These are phyloP conservation scores for Colletotrichum liriopes DNA, from an alignment of 2,329 filamentous ascomycete genomes.

Conservation along the genomic window DNA sequence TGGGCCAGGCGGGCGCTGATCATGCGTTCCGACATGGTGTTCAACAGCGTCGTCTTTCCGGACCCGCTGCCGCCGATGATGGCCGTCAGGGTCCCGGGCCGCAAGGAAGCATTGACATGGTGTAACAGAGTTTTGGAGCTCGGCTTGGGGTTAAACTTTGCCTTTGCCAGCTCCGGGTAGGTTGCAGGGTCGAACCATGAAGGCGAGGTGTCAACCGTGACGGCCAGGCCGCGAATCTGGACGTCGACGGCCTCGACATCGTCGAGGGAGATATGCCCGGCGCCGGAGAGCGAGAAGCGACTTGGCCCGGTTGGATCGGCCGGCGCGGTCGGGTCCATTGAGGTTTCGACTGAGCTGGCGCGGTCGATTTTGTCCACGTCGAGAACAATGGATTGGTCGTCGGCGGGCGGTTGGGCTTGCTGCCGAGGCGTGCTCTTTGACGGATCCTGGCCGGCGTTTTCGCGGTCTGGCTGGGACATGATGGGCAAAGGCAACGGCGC, in stretches of 20 bases:
- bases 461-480: slow-evolving; percentile 16
- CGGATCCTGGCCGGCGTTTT: not conserved
- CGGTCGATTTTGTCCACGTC: slow-evolving; percentile 53
- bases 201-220: slow-evolving; percentile 73
- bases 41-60: slow-evolving; percentile 81
- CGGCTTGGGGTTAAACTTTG: slow-evolving; percentile 55
- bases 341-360: slow-evolving; percentile 53
- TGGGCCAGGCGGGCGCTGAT: slow-evolving; percentile 67
- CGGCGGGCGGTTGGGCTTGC: not conserved
- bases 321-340: slow-evolving; percentile 45
- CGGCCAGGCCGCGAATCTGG: slow-evolving; percentile 67
- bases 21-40: slow-evolving; percentile 80
- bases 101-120: slow-evolving; percentile 75
- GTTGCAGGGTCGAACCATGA: slow-evolving; percentile 65
- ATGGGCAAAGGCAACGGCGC: not conserved
- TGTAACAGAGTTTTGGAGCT: slow-evolving; percentile 71
- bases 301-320: slow-evolving; percentile 37
- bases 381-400: slow-evolving; percentile 16
- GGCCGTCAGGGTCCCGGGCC: slow-evolving; percentile 78
- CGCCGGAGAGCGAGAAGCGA: slow-evolving; percentile 52
- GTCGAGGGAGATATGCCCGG: slow-evolving; percentile 59
- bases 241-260: slow-evolving; percentile 72
- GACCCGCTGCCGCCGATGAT: slow-evolving; percentile 83
- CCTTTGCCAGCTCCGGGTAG: slow-evolving; percentile 58
- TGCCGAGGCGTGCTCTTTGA: not conserved